phyloP scores from a whole-genome alignment of 306 rosid genomes.

The Acmispon strigosus region DNA sequence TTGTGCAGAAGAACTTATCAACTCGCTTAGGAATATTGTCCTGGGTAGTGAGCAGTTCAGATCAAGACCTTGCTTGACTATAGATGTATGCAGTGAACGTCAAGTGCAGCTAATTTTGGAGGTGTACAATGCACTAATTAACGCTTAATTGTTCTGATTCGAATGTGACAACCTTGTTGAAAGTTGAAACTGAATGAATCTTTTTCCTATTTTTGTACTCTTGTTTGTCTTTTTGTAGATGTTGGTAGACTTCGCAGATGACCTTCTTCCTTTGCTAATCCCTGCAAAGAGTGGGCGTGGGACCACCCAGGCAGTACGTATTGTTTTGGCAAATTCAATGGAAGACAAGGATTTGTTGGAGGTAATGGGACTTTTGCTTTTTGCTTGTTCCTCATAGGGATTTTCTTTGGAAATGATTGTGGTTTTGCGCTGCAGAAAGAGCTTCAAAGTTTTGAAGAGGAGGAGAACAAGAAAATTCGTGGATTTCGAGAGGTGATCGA shows the following conservation, averaged over 20 bases:
- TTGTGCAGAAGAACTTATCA: slow-evolving; percentile 58
- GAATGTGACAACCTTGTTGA: slow-evolving; percentile 2
- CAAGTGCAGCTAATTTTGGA: slow-evolving; percentile 69
- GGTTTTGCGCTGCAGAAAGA: slow-evolving; percentile 45
- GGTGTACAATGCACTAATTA: slow-evolving; percentile 36
- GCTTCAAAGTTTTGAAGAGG: slow-evolving; percentile 49
- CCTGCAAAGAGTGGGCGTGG: slow-evolving; percentile 60
- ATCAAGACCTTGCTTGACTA: slow-evolving; percentile 60
- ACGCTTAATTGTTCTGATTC: slow-evolving; percentile 5
- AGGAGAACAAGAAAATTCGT: slow-evolving; percentile 56
- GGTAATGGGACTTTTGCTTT: slow-evolving; percentile 34
- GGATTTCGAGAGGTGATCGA: slow-evolving; percentile 99
- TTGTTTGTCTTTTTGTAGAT: slow-evolving; percentile 46
- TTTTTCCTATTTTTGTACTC: neutral
- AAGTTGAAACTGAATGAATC: neutral
- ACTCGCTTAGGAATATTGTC: slow-evolving; percentile 52
- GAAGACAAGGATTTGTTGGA: slow-evolving; percentile 68
- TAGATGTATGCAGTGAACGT: slow-evolving; percentile 80
- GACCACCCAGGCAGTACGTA: slow-evolving; percentile 45
- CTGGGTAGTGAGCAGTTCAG: slow-evolving; percentile 48
- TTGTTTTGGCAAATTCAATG: slow-evolving; percentile 56
- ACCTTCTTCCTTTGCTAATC: slow-evolving; percentile 54
- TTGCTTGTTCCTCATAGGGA: neutral
- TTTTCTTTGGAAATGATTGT: neutral
- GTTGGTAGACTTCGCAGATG: slow-evolving; percentile 53